Evolutionary conservation across 2,329 filamentous ascomycete genomes (phyloP).

Genomic region (Pseudogymnoascus sp.): DNA sequence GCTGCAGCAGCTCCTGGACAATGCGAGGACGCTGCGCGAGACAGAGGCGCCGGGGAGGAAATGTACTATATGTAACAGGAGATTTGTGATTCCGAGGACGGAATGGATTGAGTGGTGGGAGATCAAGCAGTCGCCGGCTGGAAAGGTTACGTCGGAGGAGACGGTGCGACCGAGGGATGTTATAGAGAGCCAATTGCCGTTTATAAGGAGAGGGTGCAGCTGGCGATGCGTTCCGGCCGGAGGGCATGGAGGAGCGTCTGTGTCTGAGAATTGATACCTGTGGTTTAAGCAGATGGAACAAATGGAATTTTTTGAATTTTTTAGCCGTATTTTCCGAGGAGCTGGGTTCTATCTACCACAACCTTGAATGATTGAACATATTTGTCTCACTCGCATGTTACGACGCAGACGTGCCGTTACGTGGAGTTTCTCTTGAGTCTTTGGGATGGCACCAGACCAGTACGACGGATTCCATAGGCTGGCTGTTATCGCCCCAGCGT

Average conservation of each 20-base stretch:
- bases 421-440: not conserved
- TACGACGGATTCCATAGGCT: not conserved
- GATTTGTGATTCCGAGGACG: constrained; percentile 43
- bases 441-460: not conserved
- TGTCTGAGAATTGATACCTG: not conserved
- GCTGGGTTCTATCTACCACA: not conserved
- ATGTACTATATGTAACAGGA: constrained; percentile 46
- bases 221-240: constrained; percentile 27
- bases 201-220: constrained; percentile 31
- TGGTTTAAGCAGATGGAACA: not conserved
- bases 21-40: constrained; percentile 30
- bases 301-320: not conserved
- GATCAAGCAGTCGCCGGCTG: constrained; percentile 23
- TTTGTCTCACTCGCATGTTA: not conserved
- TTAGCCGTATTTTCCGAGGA: not conserved
- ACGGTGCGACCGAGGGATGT: constrained; percentile 26
- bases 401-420: not conserved
- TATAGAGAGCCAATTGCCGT: constrained; percentile 27
- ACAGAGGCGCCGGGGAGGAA: constrained; percentile 41
- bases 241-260: not conserved
- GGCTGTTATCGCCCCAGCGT: not conserved
- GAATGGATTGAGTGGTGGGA: constrained; percentile 61
- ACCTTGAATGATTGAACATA: not conserved
- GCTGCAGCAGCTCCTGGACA: constrained; percentile 18
- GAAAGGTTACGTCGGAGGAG: constrained; percentile 17